These are phyloP conservation scores for Colletotrichum lini DNA, from an alignment of 2,329 filamentous ascomycete genomes.

Conservation along the genomic window DNA sequence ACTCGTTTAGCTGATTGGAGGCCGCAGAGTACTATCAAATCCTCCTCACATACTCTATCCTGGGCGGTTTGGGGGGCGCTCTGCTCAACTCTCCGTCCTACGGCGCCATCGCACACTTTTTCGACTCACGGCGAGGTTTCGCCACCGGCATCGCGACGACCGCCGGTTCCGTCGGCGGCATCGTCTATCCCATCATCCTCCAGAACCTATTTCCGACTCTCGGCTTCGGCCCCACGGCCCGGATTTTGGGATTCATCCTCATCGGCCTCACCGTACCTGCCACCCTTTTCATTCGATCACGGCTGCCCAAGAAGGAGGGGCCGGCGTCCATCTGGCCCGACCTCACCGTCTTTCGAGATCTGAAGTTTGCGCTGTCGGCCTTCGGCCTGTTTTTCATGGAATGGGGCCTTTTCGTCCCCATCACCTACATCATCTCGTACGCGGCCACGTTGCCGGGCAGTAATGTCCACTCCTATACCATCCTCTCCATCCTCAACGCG, in stretches of 20 bases:
- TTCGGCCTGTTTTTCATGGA: conserved; percentile 78
- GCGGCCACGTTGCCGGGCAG: conserved; percentile 74
- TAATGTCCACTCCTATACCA: conserved; percentile 75
- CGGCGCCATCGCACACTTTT: conserved; percentile 84
- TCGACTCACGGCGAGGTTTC: conserved; percentile 79
- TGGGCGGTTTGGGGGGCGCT: conserved; percentile 80
- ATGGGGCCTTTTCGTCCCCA: conserved; percentile 79
- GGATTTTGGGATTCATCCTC: conserved; percentile 66
- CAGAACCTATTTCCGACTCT: conserved; percentile 61
- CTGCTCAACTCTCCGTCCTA: conserved; percentile 85
- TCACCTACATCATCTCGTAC: conserved; percentile 84
- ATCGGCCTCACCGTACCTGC: conserved; percentile 62
- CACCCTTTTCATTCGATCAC: conserved; percentile 65
- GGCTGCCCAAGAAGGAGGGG: conserved; percentile 65
- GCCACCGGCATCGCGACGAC: conserved; percentile 87
- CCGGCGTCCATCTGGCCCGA: conserved; percentile 68
- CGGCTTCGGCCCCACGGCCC: conserved; percentile 65
- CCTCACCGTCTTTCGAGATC: conserved; percentile 72
- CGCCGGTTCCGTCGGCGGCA: conserved; percentile 78
- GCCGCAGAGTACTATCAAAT: conserved; percentile 80
- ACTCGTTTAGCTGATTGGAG: neutral
- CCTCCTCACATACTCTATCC: conserved; percentile 80
- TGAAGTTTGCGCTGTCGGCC: conserved; percentile 72
- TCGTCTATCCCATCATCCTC: conserved; percentile 70
- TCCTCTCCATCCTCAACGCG: conserved; percentile 86